These are phyloP conservation scores for Discostella stelligeroides DNA, from an alignment of 108 stramenopile genomes.

Conservation along the genomic window DNA sequence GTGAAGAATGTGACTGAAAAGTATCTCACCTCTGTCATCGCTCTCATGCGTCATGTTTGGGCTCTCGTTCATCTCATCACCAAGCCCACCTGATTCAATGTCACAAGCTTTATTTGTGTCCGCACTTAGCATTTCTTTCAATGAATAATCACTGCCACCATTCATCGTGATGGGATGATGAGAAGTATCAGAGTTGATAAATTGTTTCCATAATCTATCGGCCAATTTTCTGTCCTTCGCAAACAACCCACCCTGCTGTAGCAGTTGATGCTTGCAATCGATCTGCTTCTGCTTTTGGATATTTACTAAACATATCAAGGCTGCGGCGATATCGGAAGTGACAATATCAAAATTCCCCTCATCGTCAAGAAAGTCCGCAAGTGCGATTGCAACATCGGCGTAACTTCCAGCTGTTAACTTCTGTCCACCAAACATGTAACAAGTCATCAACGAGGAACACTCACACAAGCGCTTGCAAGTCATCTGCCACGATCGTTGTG, in stretches of 20 bases:
- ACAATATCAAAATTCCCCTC: slow-evolving; percentile 65
- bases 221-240: slow-evolving; percentile 38
- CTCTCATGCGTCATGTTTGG: too few relatives aligned
- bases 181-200: not conserved
- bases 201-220: slow-evolving; percentile 24
- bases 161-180: too few relatives aligned
- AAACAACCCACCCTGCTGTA: slow-evolving; percentile 37
- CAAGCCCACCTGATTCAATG: slow-evolving; percentile 6
- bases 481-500: slow-evolving; percentile 67
- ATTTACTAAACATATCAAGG: slow-evolving; percentile 46
- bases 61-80: too few relatives aligned
- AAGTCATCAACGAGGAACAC: slow-evolving; percentile 64
- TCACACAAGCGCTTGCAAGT: slow-evolving; percentile 54
- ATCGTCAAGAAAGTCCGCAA: slow-evolving; percentile 85
- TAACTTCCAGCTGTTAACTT: slow-evolving; percentile 58
- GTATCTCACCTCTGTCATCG: too few relatives aligned
- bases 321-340: slow-evolving; percentile 55
- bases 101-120: not conserved
- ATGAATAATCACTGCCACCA: not conserved
- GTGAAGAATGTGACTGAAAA: too few relatives aligned
- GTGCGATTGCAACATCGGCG: slow-evolving; percentile 70
- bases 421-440: slow-evolving; percentile 86
- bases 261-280: slow-evolving; percentile 29
- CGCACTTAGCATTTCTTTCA: slow-evolving; percentile 6
- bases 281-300: slow-evolving; percentile 55